Evolutionary conservation across 306 rosid genomes (phyloP).

Genomic region (Castanopsis chinensis): DNA sequence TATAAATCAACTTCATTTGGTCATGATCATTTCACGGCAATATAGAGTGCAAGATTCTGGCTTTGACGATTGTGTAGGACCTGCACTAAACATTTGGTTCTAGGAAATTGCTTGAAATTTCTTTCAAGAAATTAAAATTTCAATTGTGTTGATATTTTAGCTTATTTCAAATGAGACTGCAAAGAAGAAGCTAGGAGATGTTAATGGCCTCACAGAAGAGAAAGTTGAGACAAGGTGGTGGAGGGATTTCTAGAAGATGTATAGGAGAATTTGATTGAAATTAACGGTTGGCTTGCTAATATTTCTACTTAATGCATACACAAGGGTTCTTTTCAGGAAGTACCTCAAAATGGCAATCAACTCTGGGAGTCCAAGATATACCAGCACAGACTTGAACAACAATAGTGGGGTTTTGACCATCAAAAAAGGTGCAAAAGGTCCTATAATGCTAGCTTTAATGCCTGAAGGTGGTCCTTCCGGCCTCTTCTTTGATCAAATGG

Average conservation of each 20-base stretch:
- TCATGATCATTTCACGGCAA: too few species aligned
- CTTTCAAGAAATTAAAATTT: too few species aligned
- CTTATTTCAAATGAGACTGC: background rate
- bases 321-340: background rate
- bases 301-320: background rate
- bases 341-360: background rate
- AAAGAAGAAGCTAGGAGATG: background rate
- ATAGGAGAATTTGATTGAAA: background rate
- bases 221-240: background rate
- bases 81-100: too few species aligned
- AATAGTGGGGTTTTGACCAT: background rate
- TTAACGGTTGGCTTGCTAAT: background rate
- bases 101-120: too few species aligned
- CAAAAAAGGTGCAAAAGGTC: background rate
- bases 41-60: too few species aligned
- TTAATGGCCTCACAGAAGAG: background rate
- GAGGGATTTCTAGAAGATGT: background rate
- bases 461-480: background rate
- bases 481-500: background rate
- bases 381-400: background rate
- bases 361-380: background rate
- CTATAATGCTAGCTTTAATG: background rate
- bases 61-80: too few species aligned
- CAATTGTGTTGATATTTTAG: background rate
- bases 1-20: too few species aligned